Base-by-base conservation (phyloP, 2,329 filamentous ascomycete genomes). In the Hawksworthiomyces lignivorus region DNA sequence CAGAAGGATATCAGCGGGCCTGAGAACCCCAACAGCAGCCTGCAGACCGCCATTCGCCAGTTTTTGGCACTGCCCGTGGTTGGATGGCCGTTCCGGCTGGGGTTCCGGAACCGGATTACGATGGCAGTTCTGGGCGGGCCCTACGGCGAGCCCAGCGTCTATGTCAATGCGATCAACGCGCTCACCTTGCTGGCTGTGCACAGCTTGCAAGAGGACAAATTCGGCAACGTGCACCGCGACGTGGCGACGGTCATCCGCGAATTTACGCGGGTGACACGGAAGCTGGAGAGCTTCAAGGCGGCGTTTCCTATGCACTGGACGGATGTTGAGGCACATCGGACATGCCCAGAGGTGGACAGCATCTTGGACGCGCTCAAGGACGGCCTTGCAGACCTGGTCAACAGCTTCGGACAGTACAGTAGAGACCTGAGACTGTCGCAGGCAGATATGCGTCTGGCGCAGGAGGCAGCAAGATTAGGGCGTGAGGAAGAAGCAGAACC, bases 161-260 rank as follows among this genome's bases (percentile, higher is more conserved):
- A 87, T 50, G 62, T 84, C 38, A 80, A 90, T 56, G 83, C 86
- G 2, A 70, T 81, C n/a, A 77, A 80, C 45, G 75, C 82, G 1
- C 64, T 92, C 29, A 78, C 77, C 11, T 71, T 74, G 37, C 70
- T 97, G 21, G 75, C 85, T 1, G 73, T 87, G 4, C 75, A 75
- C 48, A 90, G 84, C 60, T 63, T 96, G 41, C 67, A 69, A 4
- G 89, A 97, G 60, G 90, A 97, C 58, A 73, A 74, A 35, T 92
- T 80, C 56, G 90, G 90, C 12, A 84, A 86, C 52, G 90, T 94
- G n/a, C 83, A 94, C 50, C 72, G 80, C 32, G 85, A 92, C 49
- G 79, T 97, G 3, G 77, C 84, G 1, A 65, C 64, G 36, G 81
- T 94, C 43, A 77, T 96, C 38, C 76, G 82, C 35, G 77, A 79